A percentile compares a stretch with the other conserved stretches of the same genome.
Conservation (phyloP, 768 basidiomycete genomes). For the Psilocybe sp. region DNA sequence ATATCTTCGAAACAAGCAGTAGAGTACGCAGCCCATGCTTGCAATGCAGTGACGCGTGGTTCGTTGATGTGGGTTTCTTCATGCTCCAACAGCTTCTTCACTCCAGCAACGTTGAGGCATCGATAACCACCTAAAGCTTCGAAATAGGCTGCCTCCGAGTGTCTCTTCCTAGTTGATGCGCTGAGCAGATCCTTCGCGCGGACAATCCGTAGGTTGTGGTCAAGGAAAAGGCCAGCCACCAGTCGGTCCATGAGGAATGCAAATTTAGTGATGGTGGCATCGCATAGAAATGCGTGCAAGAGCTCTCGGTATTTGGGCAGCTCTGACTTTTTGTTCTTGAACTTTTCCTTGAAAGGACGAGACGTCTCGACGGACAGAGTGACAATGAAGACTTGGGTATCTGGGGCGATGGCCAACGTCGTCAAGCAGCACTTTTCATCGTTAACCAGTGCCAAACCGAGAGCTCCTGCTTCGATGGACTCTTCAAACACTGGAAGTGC, state of each 20-base stretch:
- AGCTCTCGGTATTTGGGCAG: background rate
- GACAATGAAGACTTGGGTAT: background rate
- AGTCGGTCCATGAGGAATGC: constrained; percentile 3
- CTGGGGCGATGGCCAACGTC: background rate
- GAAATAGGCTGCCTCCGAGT: constrained; percentile 32
- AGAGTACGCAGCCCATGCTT: constrained; percentile 44
- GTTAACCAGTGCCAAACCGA: constrained; percentile 1
- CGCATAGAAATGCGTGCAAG: background rate
- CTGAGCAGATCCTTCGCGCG: constrained; percentile 43
- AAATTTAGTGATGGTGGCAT: background rate
- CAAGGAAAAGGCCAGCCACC: background rate
- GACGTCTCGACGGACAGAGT: background rate
- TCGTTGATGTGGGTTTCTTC: constrained; percentile 18
- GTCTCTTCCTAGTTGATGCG: constrained; percentile 17
- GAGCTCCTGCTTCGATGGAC: background rate
- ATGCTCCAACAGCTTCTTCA: constrained; percentile 26
- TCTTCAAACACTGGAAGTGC: background rate
- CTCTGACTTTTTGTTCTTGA: background rate
- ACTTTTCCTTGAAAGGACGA: background rate
- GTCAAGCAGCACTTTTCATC: background rate
- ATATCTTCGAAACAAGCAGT: constrained; percentile 22
- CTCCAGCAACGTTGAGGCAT: constrained; percentile 23
- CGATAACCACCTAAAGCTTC: constrained; percentile 36
- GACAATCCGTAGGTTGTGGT: constrained; percentile 22
- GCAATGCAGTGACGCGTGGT: constrained; percentile 27